Conservation (phyloP, 2,329 filamentous ascomycete genomes). For the Pezizomycotina sp. region DNA sequence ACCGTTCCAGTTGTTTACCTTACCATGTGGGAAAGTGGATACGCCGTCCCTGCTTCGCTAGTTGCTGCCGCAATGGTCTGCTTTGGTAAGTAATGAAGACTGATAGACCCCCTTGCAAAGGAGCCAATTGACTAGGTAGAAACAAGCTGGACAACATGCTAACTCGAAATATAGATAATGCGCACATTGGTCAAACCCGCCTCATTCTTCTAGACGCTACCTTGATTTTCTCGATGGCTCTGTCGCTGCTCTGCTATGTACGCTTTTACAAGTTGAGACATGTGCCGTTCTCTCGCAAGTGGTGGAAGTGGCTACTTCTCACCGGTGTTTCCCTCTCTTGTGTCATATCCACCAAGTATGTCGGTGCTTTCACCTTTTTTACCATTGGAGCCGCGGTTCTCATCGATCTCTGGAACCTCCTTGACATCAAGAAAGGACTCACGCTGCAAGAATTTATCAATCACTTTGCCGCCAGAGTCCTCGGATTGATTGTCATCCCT, state of each 20-base stretch:
- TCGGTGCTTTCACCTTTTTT: conserved; percentile 90
- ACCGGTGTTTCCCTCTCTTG: conserved; percentile 91
- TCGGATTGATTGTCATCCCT: conserved; percentile 75
- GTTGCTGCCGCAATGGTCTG: conserved; percentile 73
- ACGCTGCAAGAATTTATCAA: conserved; percentile 64
- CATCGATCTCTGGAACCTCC: conserved; percentile 87
- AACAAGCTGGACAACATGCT: conserved; percentile 6
- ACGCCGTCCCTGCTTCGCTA: conserved; percentile 82
- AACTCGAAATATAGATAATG: conserved; percentile 57
- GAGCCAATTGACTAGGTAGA: no score
- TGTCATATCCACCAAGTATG: conserved; percentile 97
- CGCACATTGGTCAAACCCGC: conserved; percentile 89
- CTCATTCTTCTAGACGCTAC: conserved; percentile 90
- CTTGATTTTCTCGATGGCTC: conserved; percentile 86
- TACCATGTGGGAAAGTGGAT: conserved; percentile 99
- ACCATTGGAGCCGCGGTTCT: conserved; percentile 86
- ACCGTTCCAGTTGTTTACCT: conserved; percentile 88
- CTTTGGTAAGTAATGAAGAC: conserved; percentile 39
- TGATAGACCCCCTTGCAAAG: no score
- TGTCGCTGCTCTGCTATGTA: conserved; percentile 84
- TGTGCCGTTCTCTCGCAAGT: conserved; percentile 77
- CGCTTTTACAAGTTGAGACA: conserved; percentile 95
- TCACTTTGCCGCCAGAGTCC: conserved; percentile 74
- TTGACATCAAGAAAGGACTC: conserved; percentile 79
- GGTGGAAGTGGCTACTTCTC: conserved; percentile 98